Evolutionary conservation across 805 yeast species (phyloP), one percentile per base, ranked within the genome.

Genomic region (Ogataea minuta): DNA sequence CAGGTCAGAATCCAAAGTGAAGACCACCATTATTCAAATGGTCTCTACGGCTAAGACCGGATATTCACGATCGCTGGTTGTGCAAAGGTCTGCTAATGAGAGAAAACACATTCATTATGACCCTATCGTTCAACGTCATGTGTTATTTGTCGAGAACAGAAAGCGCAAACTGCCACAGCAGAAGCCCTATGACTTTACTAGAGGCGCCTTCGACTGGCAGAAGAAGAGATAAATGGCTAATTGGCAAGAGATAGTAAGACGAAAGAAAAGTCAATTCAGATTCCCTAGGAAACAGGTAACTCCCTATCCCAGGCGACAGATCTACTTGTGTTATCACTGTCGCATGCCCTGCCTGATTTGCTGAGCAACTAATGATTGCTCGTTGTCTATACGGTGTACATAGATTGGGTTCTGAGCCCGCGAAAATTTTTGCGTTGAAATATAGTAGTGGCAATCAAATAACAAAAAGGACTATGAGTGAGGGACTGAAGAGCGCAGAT

Each of bases 31-130:
- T 57, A 83, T 91, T 42, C 87, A 88, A 63, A 74, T 91, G 47
- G 70, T 90, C 2, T 91, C 98, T 2, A 74, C 93, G 2, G 98
- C 97, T 12, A 77, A 83, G 52, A 90, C 98, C 1, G 98, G 98
- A 1, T 86, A 73, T 63, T 79, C 79, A 59, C 79, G 95, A 59
- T 82, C 89, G 60, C 77, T 89, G 49, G 70, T 79, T 36, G 77
- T 90, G 32, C 93, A 89, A 34, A 81, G 96, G 68, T 79, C 85
- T 38, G 79, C 95, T 3, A 85, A 86, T 34, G 70, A 77, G 41
- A 80, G 91, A 46, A 79, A 78, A 33, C 93, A 88, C 57, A 82
- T 90, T 23, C 76, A 93, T 53, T 88, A 88, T 57, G 96, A 88
- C 58, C 95, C 96, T 2, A 55, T 81, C 45, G 96, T 87, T 9